These are phyloP conservation scores for Plasmodium knowlesi DNA, from an alignment of 169 alveolate species.

Conservation along the genomic window DNA sequence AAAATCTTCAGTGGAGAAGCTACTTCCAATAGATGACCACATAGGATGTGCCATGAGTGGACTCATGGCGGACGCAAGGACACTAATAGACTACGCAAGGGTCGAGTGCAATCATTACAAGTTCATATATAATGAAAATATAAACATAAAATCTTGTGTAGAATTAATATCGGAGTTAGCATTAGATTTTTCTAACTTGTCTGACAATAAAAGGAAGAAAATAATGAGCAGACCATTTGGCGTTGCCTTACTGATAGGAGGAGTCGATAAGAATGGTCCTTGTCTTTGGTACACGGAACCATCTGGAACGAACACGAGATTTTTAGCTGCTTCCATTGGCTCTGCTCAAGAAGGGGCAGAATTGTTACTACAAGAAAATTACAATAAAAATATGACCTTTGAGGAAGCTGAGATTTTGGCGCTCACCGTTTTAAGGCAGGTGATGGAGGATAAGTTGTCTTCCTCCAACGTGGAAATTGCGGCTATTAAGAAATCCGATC, in stretches of 20 bases:
- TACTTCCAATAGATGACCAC: constrained; percentile 95
- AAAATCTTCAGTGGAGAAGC: constrained; percentile 94
- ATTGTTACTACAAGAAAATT: constrained; percentile 95
- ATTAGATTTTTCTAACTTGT: constrained; percentile 93
- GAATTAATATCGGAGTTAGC: constrained; percentile 96
- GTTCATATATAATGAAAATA: constrained; percentile 95
- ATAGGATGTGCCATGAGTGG: constrained; percentile 98
- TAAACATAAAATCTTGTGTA: constrained; percentile 92
- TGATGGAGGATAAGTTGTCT: constrained; percentile 97
- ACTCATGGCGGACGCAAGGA: constrained; percentile 98
- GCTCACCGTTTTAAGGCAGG: constrained; percentile 95
- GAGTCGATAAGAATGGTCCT: constrained; percentile 97
- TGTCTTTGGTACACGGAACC: constrained; percentile 98
- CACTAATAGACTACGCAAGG: constrained; percentile 98
- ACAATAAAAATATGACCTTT: constrained; percentile 91
- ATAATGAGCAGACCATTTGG: constrained; percentile 98
- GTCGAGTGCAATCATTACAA: constrained; percentile 97
- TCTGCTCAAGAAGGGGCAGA: constrained; percentile 97
- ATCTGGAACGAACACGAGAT: constrained; percentile 94
- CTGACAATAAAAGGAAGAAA: constrained; percentile 88
- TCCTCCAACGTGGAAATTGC: constrained; percentile 96
- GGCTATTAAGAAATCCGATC: constrained; percentile 83
- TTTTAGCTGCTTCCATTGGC: constrained; percentile 98
- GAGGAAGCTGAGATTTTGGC: constrained; percentile 96
- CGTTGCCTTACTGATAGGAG: constrained; percentile 96